A percentile compares a stretch with the other conserved stretches of the same genome.
phyloP scores from a whole-genome alignment of 805 yeast genomes.

The Candida piceae region DNA sequence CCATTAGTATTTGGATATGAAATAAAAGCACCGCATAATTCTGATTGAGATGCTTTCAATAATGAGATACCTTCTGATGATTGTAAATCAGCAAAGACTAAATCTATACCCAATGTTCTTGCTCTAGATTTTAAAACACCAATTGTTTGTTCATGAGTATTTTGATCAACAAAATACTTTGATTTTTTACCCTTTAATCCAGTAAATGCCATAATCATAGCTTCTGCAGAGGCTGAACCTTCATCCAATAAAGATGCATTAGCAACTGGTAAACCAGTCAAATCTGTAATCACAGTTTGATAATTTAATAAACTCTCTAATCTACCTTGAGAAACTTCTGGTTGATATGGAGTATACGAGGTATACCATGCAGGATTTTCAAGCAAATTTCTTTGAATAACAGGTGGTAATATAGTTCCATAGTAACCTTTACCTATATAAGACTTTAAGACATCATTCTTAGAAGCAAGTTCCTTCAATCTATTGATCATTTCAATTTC shows the following conservation, averaged over 20 bases:
- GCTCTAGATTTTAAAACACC: conserved; percentile 80
- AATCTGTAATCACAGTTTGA: conserved; percentile 86
- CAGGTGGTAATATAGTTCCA: conserved; percentile 86
- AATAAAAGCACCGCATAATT: conserved; percentile 73
- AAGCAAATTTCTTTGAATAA: conserved; percentile 83
- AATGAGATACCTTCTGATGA: conserved; percentile 33
- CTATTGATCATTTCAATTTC: conserved; percentile 77
- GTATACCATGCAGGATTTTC: conserved; percentile 99
- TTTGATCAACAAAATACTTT: conserved; percentile 66
- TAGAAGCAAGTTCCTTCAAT: conserved; percentile 61
- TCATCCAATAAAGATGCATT: conserved; percentile 94
- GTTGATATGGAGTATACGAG: conserved; percentile 97
- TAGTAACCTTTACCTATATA: conserved; percentile 94
- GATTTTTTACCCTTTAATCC: conserved; percentile 60
- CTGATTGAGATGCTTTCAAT: conserved; percentile 31
- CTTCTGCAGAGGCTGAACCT: conserved; percentile 97
- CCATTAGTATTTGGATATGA: conserved; percentile 94
- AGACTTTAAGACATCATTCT: conserved; percentile 68
- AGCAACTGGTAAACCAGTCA: conserved; percentile 92
- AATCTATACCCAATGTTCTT: conserved; percentile 59
- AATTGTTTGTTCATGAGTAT: conserved; percentile 81
- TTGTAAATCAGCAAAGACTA: conserved; percentile 52
- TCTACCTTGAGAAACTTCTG: conserved; percentile 96
- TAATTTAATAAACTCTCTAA: conserved; percentile 83
- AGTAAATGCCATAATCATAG: conserved; percentile 80